phyloP scores from a whole-genome alignment of 345 rosid genomes.

The Pistacia integerrima region DNA sequence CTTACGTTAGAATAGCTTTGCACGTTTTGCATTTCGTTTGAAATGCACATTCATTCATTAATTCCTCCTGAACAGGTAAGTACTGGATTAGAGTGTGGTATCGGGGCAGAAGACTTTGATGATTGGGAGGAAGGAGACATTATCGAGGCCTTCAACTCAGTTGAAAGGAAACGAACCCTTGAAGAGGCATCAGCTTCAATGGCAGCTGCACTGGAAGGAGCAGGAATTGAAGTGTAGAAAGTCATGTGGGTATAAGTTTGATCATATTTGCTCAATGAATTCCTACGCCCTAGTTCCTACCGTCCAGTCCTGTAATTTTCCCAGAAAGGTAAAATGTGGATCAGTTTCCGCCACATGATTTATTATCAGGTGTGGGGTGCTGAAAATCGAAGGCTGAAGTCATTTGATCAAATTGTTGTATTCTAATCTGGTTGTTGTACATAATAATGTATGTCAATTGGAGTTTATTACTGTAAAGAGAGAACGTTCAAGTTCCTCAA shows the following conservation, averaged over 20 bases:
- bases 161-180: conserved; percentile 82
- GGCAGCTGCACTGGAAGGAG: conserved; percentile 82
- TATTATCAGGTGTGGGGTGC: conserved; percentile 6
- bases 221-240: conserved; percentile 46
- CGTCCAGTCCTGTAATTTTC: background rate
- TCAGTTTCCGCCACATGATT: conserved; percentile 5
- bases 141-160: conserved; percentile 65
- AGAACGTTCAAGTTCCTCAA: conserved; percentile 24
- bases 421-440: conserved; percentile 31
- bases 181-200: conserved; percentile 98
- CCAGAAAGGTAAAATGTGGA: background rate
- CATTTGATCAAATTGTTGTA: conserved; percentile 30
- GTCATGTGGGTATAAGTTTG: background rate
- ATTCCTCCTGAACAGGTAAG: conserved; percentile 51
- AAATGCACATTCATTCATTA: background rate
- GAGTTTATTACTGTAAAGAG: conserved; percentile 27
- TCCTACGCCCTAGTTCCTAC: background rate
- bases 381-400: background rate
- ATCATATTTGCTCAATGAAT: conserved; percentile 7
- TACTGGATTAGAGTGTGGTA: conserved; percentile 90
- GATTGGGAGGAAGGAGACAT: conserved; percentile 84
- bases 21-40: conserved; percentile 3
- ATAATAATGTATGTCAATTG: conserved; percentile 17
- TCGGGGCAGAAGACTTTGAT: conserved; percentile 63
- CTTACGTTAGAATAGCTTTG: background rate